These are phyloP conservation scores for Vitis vinifera DNA, from an alignment of 164 flowering plant species.

Conservation along the genomic window DNA sequence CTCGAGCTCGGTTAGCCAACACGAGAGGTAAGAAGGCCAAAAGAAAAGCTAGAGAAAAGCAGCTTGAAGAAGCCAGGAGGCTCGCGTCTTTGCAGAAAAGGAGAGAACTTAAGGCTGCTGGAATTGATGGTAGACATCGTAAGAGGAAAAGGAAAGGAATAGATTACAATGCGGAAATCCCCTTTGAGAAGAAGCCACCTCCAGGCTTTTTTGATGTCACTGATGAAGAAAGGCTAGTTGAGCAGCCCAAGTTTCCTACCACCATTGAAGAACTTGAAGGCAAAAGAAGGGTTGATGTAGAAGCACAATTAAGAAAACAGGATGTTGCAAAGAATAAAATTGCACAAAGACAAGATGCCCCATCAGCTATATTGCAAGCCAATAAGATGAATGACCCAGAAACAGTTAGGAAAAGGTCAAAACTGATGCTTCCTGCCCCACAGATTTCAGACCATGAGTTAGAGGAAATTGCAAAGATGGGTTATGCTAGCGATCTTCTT, in stretches of 20 bases:
- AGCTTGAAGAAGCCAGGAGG: conserved; percentile 97
- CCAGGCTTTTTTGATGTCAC: conserved; percentile 86
- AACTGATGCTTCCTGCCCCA: conserved; percentile 92
- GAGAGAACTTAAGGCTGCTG: conserved; percentile 96
- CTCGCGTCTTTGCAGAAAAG: conserved; percentile 96
- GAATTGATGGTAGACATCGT: conserved; percentile 71
- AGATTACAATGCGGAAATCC: conserved; percentile 95
- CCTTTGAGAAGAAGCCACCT: conserved; percentile 97
- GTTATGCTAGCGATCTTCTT: conserved; percentile 89
- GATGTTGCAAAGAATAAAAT: conserved; percentile 91
- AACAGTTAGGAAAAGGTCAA: conserved; percentile 87
- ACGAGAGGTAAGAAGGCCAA: conserved; percentile 97
- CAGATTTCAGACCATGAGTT: conserved; percentile 94
- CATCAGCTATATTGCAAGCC: conserved; percentile 80
- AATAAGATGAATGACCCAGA: conserved; percentile 95
- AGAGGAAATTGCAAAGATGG: conserved; percentile 96
- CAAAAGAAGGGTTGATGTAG: conserved; percentile 82
- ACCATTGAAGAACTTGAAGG: conserved; percentile 98
- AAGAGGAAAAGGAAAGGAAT: conserved; percentile 94
- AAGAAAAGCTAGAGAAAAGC: conserved; percentile 97
- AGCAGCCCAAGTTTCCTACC: conserved; percentile 79
- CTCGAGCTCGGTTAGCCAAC: conserved; percentile 92
- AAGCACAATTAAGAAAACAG: conserved; percentile 85
- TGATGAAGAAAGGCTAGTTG: conserved; percentile 81
- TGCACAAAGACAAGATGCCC: conserved; percentile 93